Evolutionary conservation across 2,329 filamentous ascomycete genomes (phyloP).

Genomic region (Aspergillus ustus): DNA sequence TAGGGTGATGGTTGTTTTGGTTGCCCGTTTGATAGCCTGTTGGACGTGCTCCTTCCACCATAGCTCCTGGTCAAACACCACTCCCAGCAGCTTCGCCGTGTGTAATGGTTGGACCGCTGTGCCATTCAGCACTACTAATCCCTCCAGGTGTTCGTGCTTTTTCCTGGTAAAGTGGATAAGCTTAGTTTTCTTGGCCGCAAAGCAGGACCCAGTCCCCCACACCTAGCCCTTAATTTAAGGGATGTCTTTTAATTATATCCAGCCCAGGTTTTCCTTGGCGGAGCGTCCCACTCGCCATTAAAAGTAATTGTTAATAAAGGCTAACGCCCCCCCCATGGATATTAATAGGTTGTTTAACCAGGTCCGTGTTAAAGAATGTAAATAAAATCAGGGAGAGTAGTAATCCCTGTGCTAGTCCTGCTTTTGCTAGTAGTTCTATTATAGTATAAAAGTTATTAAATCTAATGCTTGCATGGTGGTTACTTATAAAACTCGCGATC

Average conservation of each 20-base stretch:
- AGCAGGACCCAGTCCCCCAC: slow-evolving; percentile 30
- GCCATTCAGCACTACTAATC: slow-evolving; percentile 23
- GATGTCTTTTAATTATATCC: slow-evolving; percentile 25
- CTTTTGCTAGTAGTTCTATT: slow-evolving; percentile 8
- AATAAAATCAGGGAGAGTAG: slow-evolving; percentile 42
- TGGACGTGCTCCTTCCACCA: slow-evolving; percentile 30
- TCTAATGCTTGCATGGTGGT: slow-evolving; percentile 18
- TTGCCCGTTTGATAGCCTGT: slow-evolving; percentile 26
- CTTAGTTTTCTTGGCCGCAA: slow-evolving; percentile 35
- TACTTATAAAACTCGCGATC: slow-evolving; percentile 27
- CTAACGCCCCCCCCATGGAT: slow-evolving; percentile 29
- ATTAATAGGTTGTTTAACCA: slow-evolving; percentile 35
- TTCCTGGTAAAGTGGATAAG: slow-evolving; percentile 36
- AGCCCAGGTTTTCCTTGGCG: slow-evolving; percentile 29
- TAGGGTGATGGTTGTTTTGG: slow-evolving; percentile 22
- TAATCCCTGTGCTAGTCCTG: slow-evolving; percentile 30
- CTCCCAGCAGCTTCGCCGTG: too few species aligned
- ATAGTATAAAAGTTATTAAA: slow-evolving; percentile 25
- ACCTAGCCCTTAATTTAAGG: slow-evolving; percentile 33
- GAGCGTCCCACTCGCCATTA: slow-evolving; percentile 24
- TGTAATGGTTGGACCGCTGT: too few species aligned
- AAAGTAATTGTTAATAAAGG: slow-evolving; percentile 38
- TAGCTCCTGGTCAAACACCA: too few species aligned
- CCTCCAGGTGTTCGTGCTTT: slow-evolving; percentile 14
- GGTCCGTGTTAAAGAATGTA: slow-evolving; percentile 44